Evolutionary conservation across 2,329 filamentous ascomycete species (phyloP).

Genomic region (Dothiorella sarmentorum): DNA sequence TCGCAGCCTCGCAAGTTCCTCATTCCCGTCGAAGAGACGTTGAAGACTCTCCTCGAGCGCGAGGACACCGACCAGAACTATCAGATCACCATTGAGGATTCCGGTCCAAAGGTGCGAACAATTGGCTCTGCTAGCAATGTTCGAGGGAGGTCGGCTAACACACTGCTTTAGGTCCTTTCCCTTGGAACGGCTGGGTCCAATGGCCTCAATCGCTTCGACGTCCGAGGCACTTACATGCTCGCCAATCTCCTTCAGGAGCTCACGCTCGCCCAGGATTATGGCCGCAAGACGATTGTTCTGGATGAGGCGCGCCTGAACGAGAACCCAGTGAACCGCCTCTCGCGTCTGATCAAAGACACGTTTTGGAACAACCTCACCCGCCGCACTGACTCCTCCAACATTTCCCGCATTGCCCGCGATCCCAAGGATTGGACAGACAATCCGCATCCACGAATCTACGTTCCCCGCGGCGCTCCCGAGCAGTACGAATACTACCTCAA

Average conservation of each 20-base stretch:
- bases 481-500: conserved; percentile 86
- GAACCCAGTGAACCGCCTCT: conserved; percentile 86
- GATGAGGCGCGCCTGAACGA: conserved; percentile 90
- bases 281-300: conserved; percentile 82
- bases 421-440: conserved; percentile 95
- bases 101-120: conserved; percentile 72
- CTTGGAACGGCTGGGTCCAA: conserved; percentile 82
- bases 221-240: conserved; percentile 95
- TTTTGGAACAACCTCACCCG: conserved; percentile 93
- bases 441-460: conserved; percentile 85
- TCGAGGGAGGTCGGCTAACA: not conserved
- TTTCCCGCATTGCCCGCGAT: conserved; percentile 81
- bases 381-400: conserved; percentile 81
- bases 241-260: conserved; percentile 95
- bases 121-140: not conserved
- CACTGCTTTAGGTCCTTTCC: conserved; percentile 61
- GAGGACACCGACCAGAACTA: conserved; percentile 91
- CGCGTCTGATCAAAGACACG: conserved; percentile 78
- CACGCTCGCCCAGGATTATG: conserved; percentile 85
- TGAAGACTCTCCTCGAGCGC: conserved; percentile 72
- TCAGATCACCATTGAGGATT: conserved; percentile 97
- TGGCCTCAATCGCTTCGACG: conserved; percentile 81
- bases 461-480: conserved; percentile 78
- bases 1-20: conserved; percentile 73
- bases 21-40: conserved; percentile 79